phyloP scores from a whole-genome alignment of 306 rosid species.

The Abrus precatorius region DNA sequence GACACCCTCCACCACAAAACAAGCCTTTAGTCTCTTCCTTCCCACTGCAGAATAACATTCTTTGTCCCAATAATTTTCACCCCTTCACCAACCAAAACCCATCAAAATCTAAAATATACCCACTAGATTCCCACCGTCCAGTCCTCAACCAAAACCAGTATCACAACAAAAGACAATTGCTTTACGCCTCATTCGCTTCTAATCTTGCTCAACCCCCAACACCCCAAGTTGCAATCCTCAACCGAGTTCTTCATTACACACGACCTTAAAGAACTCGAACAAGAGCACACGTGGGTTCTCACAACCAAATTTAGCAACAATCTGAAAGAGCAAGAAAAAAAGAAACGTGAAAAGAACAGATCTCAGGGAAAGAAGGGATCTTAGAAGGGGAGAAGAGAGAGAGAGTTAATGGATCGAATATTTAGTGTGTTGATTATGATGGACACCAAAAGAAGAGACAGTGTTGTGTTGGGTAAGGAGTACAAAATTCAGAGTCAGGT shows the following conservation, averaged over 20 bases:
- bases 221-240: conserved; percentile 52
- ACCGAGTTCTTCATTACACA: conserved; percentile 53
- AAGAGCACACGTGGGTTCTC: conserved; percentile 6
- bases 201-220: conserved; percentile 55
- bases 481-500: conserved; percentile 36
- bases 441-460: neutral
- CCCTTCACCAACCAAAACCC: conserved; percentile 49
- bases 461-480: neutral
- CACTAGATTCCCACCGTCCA: conserved; percentile 47
- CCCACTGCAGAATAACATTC: conserved; percentile 57
- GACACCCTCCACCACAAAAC: conserved; percentile 54
- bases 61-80: neutral
- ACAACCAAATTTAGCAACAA: conserved; percentile 44
- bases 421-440: neutral
- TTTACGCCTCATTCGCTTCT: conserved; percentile 75
- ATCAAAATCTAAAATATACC: conserved; percentile 46
- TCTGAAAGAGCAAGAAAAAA: conserved; percentile 16
- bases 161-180: conserved; percentile 62
- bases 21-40: conserved; percentile 48
- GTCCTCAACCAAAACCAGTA: conserved; percentile 83
- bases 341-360: conserved; percentile 58
- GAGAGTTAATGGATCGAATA: neutral
- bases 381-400: conserved; percentile 36
- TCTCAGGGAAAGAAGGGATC: conserved; percentile 73
- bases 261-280: neutral